Evolutionary conservation across 108 stramenopile genomes (phyloP).

Genomic region (Aurantiochytrium sp.): DNA sequence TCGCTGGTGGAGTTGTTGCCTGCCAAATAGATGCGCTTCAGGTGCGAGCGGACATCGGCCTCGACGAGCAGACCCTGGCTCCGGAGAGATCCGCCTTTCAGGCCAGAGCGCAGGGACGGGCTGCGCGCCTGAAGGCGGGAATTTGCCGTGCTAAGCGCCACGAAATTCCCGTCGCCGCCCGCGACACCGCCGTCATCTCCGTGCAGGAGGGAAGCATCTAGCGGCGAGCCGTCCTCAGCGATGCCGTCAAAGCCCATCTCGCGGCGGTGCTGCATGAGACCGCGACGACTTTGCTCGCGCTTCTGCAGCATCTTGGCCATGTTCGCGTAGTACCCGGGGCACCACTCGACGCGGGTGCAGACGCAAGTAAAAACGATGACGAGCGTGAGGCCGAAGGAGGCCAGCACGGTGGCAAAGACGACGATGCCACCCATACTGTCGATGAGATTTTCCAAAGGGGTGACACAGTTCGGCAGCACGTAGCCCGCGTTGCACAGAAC

Average conservation of each 20-base stretch:
- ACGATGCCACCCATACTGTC: constrained; percentile 13
- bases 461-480: constrained; percentile 6
- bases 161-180: neutral
- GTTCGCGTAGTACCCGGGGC: constrained; percentile 26
- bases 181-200: neutral
- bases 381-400: constrained; percentile 4
- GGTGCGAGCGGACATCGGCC: neutral
- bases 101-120: neutral
- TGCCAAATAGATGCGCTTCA: neutral
- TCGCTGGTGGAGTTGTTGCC: neutral
- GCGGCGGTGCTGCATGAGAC: neutral
- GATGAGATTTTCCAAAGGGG: constrained; percentile 4
- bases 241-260: neutral
- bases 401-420: constrained; percentile 7
- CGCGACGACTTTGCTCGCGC: neutral
- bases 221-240: neutral
- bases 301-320: constrained; percentile 10
- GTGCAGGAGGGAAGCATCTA: neutral
- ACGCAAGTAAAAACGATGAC: constrained; percentile 25
- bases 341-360: constrained; percentile 20
- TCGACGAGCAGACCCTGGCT: neutral
- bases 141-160: neutral
- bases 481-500: constrained; percentile 8
- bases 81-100: neutral
- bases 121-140: neutral